A percentile compares a stretch with the other conserved stretches of the same genome.
phyloP scores from a whole-genome alignment of 2,329 filamentous ascomycete genomes.

The Emmonsiellopsis sp. region DNA sequence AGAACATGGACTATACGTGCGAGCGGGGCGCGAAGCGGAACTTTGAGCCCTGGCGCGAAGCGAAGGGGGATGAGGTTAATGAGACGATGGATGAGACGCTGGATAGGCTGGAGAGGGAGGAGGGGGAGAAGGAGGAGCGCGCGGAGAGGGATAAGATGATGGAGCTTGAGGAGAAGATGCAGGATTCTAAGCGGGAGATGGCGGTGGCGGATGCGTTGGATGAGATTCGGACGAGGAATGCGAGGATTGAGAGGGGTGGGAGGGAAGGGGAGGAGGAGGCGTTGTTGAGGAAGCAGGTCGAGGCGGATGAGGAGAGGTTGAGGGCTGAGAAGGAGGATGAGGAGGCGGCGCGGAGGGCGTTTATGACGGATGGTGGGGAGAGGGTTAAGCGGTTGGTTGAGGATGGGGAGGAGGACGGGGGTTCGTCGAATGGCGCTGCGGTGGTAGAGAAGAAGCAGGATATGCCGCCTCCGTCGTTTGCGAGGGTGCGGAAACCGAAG shows the following conservation, averaged over 20 bases:
- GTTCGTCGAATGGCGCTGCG: constrained; percentile 11
- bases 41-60: constrained; percentile 80
- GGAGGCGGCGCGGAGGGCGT: constrained; percentile 69
- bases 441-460: constrained; percentile 25
- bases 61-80: constrained; percentile 45
- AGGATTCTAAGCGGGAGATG: constrained; percentile 92
- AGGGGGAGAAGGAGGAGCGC: constrained; percentile 51
- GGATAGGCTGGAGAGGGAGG: constrained; percentile 71
- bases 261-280: constrained; percentile 51
- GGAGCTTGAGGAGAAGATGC: constrained; percentile 85
- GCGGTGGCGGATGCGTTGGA: constrained; percentile 90
- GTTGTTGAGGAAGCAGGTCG: constrained; percentile 47
- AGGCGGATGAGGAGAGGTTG: constrained; percentile 49
- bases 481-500: constrained; percentile 73
- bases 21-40: constrained; percentile 82
- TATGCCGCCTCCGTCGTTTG: constrained; percentile 55
- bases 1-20: constrained; percentile 77
- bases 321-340: constrained; percentile 71
- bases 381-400: constrained; percentile 45
- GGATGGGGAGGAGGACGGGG: constrained; percentile 27
- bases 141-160: constrained; percentile 87
- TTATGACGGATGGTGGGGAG: constrained; percentile 53
- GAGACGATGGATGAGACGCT: constrained; percentile 84
- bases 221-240: constrained; percentile 87
- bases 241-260: constrained; percentile 69